Conservation (phyloP, 2,329 filamentous ascomycete species). For the Dactylellina haptotyla region DNA sequence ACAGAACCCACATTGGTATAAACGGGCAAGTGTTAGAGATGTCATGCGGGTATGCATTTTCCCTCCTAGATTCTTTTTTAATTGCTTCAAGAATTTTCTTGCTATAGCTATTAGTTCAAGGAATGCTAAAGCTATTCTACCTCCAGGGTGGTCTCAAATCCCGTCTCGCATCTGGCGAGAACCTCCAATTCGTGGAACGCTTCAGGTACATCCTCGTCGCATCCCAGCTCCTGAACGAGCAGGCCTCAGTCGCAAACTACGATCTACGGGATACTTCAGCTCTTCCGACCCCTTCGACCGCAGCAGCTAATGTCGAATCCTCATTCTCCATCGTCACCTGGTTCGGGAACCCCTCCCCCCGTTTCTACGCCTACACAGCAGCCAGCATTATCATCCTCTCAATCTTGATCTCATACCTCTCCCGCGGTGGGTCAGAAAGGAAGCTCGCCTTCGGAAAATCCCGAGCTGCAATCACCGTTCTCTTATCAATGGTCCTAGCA, state of each 20-base stretch:
- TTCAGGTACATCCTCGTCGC: conserved; percentile 94
- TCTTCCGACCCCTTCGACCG: conserved; percentile 29
- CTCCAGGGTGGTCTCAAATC: conserved; percentile 74
- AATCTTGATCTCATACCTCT: conserved; percentile 56
- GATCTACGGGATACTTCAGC: conserved; percentile 51
- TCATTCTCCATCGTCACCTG: conserved; percentile 44
- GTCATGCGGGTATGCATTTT: conserved; percentile 55
- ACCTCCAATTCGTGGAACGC: conserved; percentile 85
- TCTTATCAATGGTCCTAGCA: conserved; percentile 67
- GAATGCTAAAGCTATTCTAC: background rate
- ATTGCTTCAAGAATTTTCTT: too few relatives aligned
- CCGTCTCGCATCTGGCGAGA: conserved; percentile 78
- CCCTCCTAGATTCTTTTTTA: conserved; percentile 61
- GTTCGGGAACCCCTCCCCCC: conserved; percentile 44
- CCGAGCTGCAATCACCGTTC: conserved; percentile 64
- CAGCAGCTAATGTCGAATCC: background rate
- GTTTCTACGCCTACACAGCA: conserved; percentile 54
- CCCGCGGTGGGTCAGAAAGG: conserved; percentile 63
- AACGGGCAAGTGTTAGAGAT: conserved; percentile 37
- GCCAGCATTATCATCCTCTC: conserved; percentile 56
- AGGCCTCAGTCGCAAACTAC: conserved; percentile 66
- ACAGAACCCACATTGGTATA: conserved; percentile 32
- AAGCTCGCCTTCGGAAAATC: conserved; percentile 69
- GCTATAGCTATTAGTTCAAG: background rate
- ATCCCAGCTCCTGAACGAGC: conserved; percentile 83